Evolutionary conservation across 495 filamentous ascomycete species (phyloP).

Genomic region (Neurospora cerealis): DNA sequence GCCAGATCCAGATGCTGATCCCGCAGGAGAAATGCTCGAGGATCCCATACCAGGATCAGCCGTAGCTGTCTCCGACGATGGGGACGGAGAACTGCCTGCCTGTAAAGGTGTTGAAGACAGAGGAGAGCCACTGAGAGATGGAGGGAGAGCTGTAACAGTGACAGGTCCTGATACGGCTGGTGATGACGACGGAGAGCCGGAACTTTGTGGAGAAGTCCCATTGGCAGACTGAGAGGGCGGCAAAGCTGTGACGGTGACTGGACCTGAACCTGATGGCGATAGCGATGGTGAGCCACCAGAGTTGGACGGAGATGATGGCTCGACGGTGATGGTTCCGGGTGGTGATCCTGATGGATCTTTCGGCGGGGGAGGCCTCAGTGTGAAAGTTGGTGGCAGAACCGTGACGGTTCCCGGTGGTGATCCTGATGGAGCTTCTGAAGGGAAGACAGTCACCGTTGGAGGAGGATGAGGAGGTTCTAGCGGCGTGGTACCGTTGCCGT

Average conservation of each 20-base stretch:
- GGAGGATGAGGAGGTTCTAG: neutral
- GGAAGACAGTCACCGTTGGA: neutral
- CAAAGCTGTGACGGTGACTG: neutral
- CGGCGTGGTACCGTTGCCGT: neutral
- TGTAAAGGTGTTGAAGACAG: neutral
- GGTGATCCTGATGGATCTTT: neutral
- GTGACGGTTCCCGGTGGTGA: constrained; percentile 3
- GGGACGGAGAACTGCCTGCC: neutral
- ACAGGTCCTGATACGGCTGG: neutral
- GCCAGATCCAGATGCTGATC: neutral
- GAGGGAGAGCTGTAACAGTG: neutral
- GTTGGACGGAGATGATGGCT: neutral
- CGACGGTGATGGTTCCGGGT: neutral
- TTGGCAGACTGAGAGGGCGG: neutral
- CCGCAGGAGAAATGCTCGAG: neutral
- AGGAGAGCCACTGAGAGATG: neutral
- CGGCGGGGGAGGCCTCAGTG: neutral
- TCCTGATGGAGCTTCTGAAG: neutral
- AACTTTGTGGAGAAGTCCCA: neutral
- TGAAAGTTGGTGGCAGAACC: neutral
- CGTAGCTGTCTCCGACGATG: neutral
- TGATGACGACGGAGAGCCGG: neutral
- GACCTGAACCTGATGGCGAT: neutral
- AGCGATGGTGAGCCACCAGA: neutral
- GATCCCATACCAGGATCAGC: neutral